phyloP scores from a whole-genome alignment of 2,329 filamentous ascomycete species.

The Dactylellina haptotyla region DNA sequence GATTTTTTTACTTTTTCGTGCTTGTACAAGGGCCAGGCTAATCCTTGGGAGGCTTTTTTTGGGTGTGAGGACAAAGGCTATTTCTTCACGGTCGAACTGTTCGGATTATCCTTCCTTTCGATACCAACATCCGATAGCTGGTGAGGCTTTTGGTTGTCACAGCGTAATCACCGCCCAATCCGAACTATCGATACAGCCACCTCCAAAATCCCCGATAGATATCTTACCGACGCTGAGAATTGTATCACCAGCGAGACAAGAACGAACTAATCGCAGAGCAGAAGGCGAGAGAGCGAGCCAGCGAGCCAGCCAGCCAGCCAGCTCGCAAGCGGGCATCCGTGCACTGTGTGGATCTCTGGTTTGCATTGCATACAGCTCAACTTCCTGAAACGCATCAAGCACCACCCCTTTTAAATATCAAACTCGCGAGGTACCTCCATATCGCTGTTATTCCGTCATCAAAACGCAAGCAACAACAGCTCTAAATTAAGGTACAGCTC shows the following conservation, averaged over 20 bases:
- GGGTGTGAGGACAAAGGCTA: conserved; percentile 14
- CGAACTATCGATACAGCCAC: conserved; percentile 10
- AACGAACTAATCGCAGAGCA: conserved; percentile 3
- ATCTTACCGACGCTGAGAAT: conserved; percentile 3
- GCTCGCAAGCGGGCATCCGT: too few species aligned
- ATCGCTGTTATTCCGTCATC: conserved; percentile 52
- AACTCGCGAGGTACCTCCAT: conserved; percentile 40
- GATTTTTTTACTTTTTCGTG: conserved; percentile 30
- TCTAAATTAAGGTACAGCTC: conserved; percentile 53
- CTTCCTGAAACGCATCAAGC: conserved; percentile 53
- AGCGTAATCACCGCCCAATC: conserved; percentile 24
- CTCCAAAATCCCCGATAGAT: background rate
- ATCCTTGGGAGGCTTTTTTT: conserved; percentile 5
- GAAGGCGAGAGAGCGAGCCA: conserved; percentile 9
- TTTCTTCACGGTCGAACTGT: conserved; percentile 10
- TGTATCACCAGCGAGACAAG: background rate
- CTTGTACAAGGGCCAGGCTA: background rate
- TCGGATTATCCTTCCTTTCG: conserved; percentile 48
- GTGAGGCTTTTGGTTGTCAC: conserved; percentile 24
- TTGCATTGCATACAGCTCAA: conserved; percentile 36
- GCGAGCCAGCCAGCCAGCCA: too few species aligned
- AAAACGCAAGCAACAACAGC: conserved; percentile 40
- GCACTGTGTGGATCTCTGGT: background rate
- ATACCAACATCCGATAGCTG: conserved; percentile 42
- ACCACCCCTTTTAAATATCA: conserved; percentile 46